These are phyloP conservation scores for Cucurbita maxima DNA, from an alignment of 306 rosid species.

Conservation along the genomic window DNA sequence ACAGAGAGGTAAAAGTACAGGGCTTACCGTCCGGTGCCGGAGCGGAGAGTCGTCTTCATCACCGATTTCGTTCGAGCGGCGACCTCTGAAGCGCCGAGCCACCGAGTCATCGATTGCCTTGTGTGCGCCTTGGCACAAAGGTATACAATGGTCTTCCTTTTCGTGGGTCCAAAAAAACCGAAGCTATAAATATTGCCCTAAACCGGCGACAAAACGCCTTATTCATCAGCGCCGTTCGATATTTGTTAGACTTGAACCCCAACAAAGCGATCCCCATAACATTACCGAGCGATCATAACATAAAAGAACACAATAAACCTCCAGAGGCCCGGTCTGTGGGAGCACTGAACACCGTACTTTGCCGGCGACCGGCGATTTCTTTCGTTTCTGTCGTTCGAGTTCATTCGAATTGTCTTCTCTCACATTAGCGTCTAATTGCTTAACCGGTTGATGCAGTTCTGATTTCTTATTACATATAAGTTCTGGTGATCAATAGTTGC, in stretches of 20 bases:
- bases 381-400: background rate
- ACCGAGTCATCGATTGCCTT: background rate
- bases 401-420: background rate
- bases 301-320: background rate
- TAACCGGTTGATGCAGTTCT: background rate
- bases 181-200: background rate
- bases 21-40: conserved; percentile 24
- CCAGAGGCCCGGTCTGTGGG: background rate
- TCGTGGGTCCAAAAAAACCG: conserved; percentile 7
- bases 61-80: conserved; percentile 9
- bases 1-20: background rate
- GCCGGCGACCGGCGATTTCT: background rate
- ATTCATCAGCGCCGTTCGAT: background rate
- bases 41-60: conserved; percentile 20
- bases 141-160: background rate
- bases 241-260: background rate
- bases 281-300: background rate
- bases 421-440: background rate
- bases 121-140: background rate
- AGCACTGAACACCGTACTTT: background rate
- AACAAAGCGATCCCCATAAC: background rate
- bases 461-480: background rate
- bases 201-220: background rate
- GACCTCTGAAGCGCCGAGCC: background rate
- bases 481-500: background rate